Evolutionary conservation across 202 grass and related monocot genomes (phyloP).

Genomic region (Sporobolus alterniflorus): DNA sequence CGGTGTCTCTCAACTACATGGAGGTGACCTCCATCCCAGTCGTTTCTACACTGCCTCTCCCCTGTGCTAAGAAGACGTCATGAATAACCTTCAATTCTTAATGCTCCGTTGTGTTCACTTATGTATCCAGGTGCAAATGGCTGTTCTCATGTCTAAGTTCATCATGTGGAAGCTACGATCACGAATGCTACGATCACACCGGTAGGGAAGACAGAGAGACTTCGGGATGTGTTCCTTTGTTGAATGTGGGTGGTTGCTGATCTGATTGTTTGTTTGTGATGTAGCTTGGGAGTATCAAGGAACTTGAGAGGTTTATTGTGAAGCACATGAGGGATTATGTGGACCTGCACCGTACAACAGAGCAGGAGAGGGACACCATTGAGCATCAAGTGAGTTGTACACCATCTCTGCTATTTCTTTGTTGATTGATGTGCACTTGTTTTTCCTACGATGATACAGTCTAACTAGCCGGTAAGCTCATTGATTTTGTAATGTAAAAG

Average conservation of each 20-base stretch:
- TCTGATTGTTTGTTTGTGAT: constrained; percentile 9
- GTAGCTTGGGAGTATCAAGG: constrained; percentile 85
- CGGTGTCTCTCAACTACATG: constrained; percentile 61
- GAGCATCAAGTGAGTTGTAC: constrained; percentile 82
- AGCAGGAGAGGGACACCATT: constrained; percentile 95
- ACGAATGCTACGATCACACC: constrained; percentile 81
- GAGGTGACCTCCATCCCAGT: constrained; percentile 51
- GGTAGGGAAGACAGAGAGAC: constrained; percentile 40
- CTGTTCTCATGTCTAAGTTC: constrained; percentile 74
- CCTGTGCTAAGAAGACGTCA: not conserved
- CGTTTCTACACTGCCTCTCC: not conserved
- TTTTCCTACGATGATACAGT: not conserved
- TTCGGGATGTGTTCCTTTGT: not conserved
- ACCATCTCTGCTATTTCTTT: not conserved
- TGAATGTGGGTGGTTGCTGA: not conserved
- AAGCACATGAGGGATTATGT: constrained; percentile 92
- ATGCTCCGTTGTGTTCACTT: constrained; percentile 5
- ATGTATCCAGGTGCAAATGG: constrained; percentile 63
- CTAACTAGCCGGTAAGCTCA: not conserved
- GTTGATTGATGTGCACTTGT: not conserved
- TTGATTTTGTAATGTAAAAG: not conserved
- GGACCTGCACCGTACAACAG: constrained; percentile 84
- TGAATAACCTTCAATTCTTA: not conserved
- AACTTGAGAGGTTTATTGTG: constrained; percentile 81
- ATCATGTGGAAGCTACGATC: constrained; percentile 89